A percentile compares a stretch with the other conserved stretches of the same genome.
Evolutionary conservation across 2,329 filamentous ascomycete genomes (phyloP).

Genomic region (Aspergillus pseudoterreus): DNA sequence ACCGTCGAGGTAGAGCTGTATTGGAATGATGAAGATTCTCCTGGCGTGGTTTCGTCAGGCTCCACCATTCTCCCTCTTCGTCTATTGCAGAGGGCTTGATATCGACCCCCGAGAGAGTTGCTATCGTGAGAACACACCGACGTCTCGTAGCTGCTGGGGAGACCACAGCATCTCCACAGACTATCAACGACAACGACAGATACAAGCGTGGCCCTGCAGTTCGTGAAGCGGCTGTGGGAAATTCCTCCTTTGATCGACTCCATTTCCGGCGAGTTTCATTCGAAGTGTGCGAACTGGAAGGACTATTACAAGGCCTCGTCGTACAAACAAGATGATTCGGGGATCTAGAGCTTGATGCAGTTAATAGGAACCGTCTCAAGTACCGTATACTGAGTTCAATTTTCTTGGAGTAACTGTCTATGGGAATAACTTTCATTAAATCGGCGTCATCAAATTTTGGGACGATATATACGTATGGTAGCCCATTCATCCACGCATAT

Average conservation of each 20-base stretch:
- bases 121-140: not conserved
- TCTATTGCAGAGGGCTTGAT: no score
- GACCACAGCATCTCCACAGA: not conserved
- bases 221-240: conserved; percentile 7
- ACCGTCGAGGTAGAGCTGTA: no score
- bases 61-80: no score
- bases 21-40: no score
- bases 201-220: conserved; percentile 1
- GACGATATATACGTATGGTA: not conserved
- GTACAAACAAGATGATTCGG: not conserved
- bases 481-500: not conserved
- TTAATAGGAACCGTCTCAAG: not conserved
- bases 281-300: not conserved
- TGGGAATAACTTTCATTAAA: not conserved
- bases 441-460: not conserved
- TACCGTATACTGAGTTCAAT: not conserved
- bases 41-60: no score
- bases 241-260: not conserved
- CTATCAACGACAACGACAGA: not conserved
- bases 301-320: not conserved
- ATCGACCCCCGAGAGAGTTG: not conserved
- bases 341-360: not conserved
- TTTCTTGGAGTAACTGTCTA: not conserved
- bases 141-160: not conserved
- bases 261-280: not conserved